Evolutionary conservation across 192 early-diverging fungal species (phyloP).

Genomic region (Backusella psychrophila): DNA sequence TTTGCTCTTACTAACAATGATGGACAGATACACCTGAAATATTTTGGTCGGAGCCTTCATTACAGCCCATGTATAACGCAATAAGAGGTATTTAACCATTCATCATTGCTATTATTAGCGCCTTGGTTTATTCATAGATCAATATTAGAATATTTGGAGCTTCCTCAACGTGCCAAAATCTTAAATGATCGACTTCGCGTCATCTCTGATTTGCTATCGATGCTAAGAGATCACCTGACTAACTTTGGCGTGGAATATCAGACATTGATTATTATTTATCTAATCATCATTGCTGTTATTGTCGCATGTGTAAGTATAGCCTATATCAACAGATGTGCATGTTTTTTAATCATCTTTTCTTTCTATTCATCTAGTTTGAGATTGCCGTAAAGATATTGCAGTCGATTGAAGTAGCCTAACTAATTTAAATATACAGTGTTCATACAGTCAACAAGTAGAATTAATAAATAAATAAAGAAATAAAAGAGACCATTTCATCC

Average conservation of each 20-base stretch:
- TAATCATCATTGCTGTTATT: constrained; percentile 45
- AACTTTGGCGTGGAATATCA: constrained; percentile 55
- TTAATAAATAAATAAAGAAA: too few species aligned
- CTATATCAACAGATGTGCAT: background rate
- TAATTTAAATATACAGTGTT: background rate
- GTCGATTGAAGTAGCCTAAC: constrained; percentile 21
- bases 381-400: constrained; percentile 35
- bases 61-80: constrained; percentile 76
- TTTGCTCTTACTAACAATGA: background rate
- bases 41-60: constrained; percentile 77
- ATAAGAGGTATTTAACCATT: constrained; percentile 51
- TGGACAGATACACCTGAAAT: constrained; percentile 69
- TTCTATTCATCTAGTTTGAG: constrained; percentile 20
- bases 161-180: constrained; percentile 57
- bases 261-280: constrained; percentile 63
- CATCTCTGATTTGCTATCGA: constrained; percentile 57
- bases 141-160: constrained; percentile 62
- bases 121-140: background rate
- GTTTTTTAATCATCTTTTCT: background rate
- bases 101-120: too few species aligned
- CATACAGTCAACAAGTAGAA: background rate
- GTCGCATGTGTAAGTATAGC: constrained; percentile 36
- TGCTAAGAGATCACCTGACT: constrained; percentile 60
- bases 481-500: background rate
- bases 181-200: constrained; percentile 57